Evolutionary conservation across 2,329 filamentous ascomycete genomes (phyloP).

Genomic region (Venturia effusa): DNA sequence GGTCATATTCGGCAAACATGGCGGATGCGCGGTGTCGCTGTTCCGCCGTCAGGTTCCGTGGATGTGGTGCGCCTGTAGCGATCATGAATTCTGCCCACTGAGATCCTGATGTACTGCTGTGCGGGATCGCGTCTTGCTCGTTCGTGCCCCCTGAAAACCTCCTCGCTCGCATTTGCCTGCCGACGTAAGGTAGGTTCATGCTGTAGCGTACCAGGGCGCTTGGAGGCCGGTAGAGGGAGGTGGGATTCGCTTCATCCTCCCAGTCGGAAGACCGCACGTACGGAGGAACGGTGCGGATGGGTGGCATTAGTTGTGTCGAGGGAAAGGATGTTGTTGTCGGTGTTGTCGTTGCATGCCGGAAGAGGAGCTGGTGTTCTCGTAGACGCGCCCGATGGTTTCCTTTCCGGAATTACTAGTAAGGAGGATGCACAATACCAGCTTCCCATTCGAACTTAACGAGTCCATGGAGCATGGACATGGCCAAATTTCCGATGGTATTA

Average conservation of each 20-base stretch:
- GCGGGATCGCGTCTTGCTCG: not conserved
- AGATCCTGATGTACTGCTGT: not conserved
- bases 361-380: not conserved
- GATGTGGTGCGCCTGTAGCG: not conserved
- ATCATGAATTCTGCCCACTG: not conserved
- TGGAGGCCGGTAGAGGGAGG: not conserved
- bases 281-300: slow-evolving; percentile 4
- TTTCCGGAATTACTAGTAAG: not conserved
- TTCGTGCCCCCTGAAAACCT: not conserved
- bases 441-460: not conserved
- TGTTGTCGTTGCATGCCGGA: not conserved
- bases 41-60: not conserved
- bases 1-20: not conserved
- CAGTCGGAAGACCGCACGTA: slow-evolving; percentile 4
- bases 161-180: not conserved
- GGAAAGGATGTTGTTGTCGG: not conserved
- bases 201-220: not conserved
- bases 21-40: not conserved
- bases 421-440: not conserved
- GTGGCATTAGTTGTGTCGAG: not conserved
- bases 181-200: not conserved
- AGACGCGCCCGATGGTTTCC: not conserved
- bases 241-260: not conserved
- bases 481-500: not conserved
- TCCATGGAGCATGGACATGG: not conserved